phyloP scores from a whole-genome alignment of 2,329 filamentous ascomycete species.

The Xylariaceae sp. region DNA sequence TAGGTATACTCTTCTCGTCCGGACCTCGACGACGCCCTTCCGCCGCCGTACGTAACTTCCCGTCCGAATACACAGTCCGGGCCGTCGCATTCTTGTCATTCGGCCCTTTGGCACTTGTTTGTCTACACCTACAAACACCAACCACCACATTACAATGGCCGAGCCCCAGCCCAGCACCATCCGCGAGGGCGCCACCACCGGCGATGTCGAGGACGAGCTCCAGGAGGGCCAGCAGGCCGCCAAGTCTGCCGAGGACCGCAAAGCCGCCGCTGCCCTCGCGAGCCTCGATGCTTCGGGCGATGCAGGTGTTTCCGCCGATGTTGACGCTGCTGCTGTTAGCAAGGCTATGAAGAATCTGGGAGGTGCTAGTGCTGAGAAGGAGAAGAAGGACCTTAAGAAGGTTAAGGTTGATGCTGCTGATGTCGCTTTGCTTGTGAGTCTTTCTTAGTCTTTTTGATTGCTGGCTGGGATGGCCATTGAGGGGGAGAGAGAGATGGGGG shows the following conservation, averaged over 20 bases:
- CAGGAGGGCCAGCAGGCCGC: constrained; percentile 39
- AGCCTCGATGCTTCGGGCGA: constrained; percentile 54
- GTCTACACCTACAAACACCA: neutral
- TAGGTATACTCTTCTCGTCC: too few relatives aligned
- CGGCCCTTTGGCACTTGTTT: too few relatives aligned
- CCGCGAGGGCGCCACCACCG: constrained; percentile 56
- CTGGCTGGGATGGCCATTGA: neutral
- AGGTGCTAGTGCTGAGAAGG: constrained; percentile 36
- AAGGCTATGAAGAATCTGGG: constrained; percentile 66
- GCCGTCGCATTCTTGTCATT: neutral
- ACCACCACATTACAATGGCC: constrained; percentile 46
- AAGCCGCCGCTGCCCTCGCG: constrained; percentile 69
- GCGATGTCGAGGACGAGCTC: constrained; percentile 56
- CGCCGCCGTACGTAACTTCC: too few relatives aligned
- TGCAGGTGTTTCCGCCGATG: constrained; percentile 42
- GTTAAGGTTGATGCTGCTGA: constrained; percentile 73
- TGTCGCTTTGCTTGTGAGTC: constrained; percentile 62
- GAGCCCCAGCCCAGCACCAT: constrained; percentile 55
- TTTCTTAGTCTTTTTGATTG: neutral
- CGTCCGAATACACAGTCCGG: too few relatives aligned
- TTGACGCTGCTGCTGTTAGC: constrained; percentile 66
- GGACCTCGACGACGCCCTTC: too few relatives aligned
- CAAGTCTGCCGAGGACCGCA: constrained; percentile 72
- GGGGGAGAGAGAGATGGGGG: neutral
- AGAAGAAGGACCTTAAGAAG: constrained; percentile 49